Evolutionary conservation across 202 grass and related monocot species (phyloP).

Genomic region (Hordeum pubiflorum): DNA sequence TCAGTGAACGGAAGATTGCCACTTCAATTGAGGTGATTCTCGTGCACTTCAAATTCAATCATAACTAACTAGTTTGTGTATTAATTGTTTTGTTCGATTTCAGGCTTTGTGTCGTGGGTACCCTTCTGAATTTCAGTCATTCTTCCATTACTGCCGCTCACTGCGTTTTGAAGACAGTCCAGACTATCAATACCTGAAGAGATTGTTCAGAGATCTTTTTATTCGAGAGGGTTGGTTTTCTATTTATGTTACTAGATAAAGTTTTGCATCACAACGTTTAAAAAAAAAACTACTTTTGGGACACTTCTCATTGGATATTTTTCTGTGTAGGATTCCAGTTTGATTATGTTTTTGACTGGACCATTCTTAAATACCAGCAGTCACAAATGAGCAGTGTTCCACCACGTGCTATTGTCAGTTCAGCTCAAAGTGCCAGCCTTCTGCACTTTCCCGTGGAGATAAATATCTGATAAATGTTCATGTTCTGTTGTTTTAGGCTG

Average conservation of each 20-base stretch:
- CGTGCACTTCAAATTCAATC: neutral
- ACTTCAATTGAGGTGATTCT: slow-evolving; percentile 72
- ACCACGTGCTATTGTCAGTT: slow-evolving; percentile 56
- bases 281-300: neutral
- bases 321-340: slow-evolving; percentile 76
- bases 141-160: slow-evolving; percentile 90
- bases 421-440: neutral
- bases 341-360: slow-evolving; percentile 99
- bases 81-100: slow-evolving; percentile 20
- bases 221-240: slow-evolving; percentile 72
- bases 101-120: slow-evolving; percentile 79
- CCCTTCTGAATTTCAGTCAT: slow-evolving; percentile 81
- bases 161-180: slow-evolving; percentile 83
- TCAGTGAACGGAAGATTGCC: slow-evolving; percentile 85
- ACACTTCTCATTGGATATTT: slow-evolving; percentile 13
- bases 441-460: neutral
- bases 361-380: slow-evolving; percentile 96
- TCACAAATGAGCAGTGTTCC: slow-evolving; percentile 75
- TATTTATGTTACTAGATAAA: neutral
- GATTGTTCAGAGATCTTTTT: slow-evolving; percentile 89
- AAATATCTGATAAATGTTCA: neutral
- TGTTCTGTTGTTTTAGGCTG: slow-evolving; percentile 31
- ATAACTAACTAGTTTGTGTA: neutral
- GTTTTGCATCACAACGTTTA: neutral
- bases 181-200: slow-evolving; percentile 83